Percentiles rank a stretch among this genome's conserved stretches.
phyloP scores from a whole-genome alignment of 768 basidiomycete genomes.

The Collybia nuda region DNA sequence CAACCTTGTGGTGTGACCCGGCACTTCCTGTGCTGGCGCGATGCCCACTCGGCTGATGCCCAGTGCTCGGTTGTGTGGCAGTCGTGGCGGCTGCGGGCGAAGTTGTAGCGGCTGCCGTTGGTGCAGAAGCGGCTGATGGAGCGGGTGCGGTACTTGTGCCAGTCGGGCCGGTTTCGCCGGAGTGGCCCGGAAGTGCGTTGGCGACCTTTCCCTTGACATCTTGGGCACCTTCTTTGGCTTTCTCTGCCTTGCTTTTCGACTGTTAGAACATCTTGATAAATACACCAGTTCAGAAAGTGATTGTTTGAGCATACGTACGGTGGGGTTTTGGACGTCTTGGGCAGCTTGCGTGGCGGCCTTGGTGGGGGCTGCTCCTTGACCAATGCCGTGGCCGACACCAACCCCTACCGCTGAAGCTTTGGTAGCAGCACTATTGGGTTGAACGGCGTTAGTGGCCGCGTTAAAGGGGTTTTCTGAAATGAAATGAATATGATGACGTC shows the following conservation, averaged over 20 bases:
- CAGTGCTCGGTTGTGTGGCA: background rate
- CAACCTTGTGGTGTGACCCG: slow-evolving; percentile 18
- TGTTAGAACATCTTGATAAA: background rate
- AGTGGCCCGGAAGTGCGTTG: background rate
- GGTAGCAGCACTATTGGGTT: no score
- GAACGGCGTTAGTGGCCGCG: no score
- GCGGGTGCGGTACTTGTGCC: background rate
- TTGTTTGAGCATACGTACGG: background rate
- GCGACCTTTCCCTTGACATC: background rate
- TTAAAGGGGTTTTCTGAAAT: no score
- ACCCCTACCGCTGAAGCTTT: no score
- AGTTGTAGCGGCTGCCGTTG: background rate
- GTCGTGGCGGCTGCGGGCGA: background rate
- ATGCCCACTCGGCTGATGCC: background rate
- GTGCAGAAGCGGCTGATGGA: background rate
- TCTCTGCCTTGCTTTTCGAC: background rate
- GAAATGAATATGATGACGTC: no score
- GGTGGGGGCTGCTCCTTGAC: no score
- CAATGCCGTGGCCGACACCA: background rate
- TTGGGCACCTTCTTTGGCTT: background rate
- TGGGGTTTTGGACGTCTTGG: no score
- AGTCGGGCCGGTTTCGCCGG: background rate
- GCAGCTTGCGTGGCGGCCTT: no score
- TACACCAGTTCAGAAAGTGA: background rate
- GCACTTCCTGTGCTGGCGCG: slow-evolving; percentile 3